Evolutionary conservation across 305 asterid species (phyloP), one percentile per base, ranked within the genome.

Genomic region (Rubia balearica): DNA sequence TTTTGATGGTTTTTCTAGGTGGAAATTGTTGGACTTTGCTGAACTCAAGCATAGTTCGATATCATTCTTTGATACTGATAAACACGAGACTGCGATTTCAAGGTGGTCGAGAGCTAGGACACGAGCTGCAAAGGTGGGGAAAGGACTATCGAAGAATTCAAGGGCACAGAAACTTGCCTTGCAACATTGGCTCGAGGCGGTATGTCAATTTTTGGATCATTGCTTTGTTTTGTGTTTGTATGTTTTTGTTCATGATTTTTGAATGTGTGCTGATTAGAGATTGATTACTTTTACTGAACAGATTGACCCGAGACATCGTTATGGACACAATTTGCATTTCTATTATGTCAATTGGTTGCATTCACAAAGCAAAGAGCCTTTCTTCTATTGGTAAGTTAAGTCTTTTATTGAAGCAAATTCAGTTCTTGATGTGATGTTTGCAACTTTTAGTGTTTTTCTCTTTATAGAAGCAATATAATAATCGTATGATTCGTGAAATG

Each of bases 151-250:
- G 4, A 85, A 91, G 86, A 89, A 91, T 72, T 76, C 85, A 51
- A 91, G 90, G 81, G 99, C 99, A 22, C 99, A 83, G 69, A 94
- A 94, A 76, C 91, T 94, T 72, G 98, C 96, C 42, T 80, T 94
- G 60, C 97, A 91, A 76, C 99, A 94, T 83, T 94, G 98, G 98
- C 98, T 94, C n/a, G 97, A 94, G 83, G 98, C 98, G 64, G 98
- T 94, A 74, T 85, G 98, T 85, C 68, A 14, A 43, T 68, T 16
- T 30, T 10, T 68, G 16, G 36, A 21, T 67, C 13, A 33, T 9
- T 67, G 8, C 6, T 61, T 77, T 71, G 48, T 38, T 38, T 38
- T 38, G 41, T 13, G 14, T 40, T 49, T 16, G 43, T 9, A 6
- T n/a, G 11, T 27, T 65, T 48, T 70, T 53, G 7, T n/a, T n/a